Evolutionary conservation across 495 filamentous ascomycete species (phyloP), one percentile per base, ranked within the genome.

Genomic region (Aspergillus olivimuriae): DNA sequence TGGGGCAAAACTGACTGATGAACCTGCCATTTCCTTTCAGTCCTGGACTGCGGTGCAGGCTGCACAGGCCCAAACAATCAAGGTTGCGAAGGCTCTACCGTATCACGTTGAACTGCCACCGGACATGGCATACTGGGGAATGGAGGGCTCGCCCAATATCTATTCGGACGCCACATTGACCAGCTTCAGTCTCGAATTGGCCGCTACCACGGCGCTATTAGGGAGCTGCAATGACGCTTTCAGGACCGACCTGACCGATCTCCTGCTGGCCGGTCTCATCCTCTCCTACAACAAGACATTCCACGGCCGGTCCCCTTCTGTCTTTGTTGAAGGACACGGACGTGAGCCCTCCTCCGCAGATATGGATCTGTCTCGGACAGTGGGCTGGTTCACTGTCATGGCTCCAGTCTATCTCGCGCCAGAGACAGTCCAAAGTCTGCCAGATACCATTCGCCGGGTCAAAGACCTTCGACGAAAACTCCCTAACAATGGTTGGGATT

Each of bases 1-100:
- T 11, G 63, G 66, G 2, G 15, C 5, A 34, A 44, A 70, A 2
- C n/a, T 62, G 6, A 2, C 10, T 14, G 65, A 63, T 1, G 5
- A 17, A 7, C 50, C 60, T 14, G 41, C 54, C 10, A 58, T 78
- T 41, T 66, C 77, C 0, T 81, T 79, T 52, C 69, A 74, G 54
- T 66, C 68, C 23, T 81, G 76, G 79, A 63, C 60, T 11, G 45
- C 35, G 24, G 22, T 55, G 31, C 61, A 65, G 32, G 32, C 20
- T 1, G 4, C 31, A 18, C 34, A 47, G 11, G 4, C 44, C 44
- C 21, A 9, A 17, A 2, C 24, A 28, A 11, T 11, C 24, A 5
- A 28, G 24, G 6, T 6, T 28, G 6, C 5, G 11, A 28, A 28
- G 6, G 6, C 24, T 28, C 6, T 17, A 2, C 34, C 37, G 4